Base-by-base conservation (phyloP, 2,329 filamentous ascomycete species). In the Apiospora phragmitis region DNA sequence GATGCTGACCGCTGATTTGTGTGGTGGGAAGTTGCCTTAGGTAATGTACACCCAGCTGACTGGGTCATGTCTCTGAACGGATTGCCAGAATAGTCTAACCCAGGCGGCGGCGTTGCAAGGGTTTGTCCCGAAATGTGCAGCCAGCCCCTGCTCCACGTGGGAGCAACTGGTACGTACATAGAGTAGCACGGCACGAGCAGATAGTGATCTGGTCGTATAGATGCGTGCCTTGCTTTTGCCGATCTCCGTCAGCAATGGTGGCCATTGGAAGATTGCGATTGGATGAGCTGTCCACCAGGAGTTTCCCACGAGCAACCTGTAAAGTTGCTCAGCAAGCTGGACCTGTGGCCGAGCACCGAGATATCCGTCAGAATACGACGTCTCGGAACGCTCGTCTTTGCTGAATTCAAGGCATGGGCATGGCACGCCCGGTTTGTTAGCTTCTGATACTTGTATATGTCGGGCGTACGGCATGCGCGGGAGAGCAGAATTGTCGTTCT, bases 141-240 rank as follows among this genome's bases (percentile, higher is more conserved):
- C 55, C 32, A 38, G 55, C 55, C 55, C 32, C 55, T 62, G 55
- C 55, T 62, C 55, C 55, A 62, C 55, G 55, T 62, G 55, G 55
- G 32, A n/a, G 32, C 32, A 38, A 38, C 32, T 62, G 55, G 55
- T 62, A 35, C 32, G 55, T 41, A 41, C n/a, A n/a, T n/a, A n/a
- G n/a, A 41, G 38, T 62, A 62, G 32, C 55, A 62, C 55, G 55
- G 55, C 55, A 62, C 55, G 6, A 62, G 55, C 55, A 62, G 55
- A 62, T 38, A 38, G 38, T 62, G 55, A 62, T 38, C 55, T 35
- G 32, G 55, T 38, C 18, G 55, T 38, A 62, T 24, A 62, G 55
- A 62, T 62, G 55, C n/a, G 55, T 62, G 55, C 55, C 55, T 62
- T 62, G 65, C 65, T 42, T 67, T 67, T 67, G 65, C 38, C 65